phyloP scores from a whole-genome alignment of 2,329 filamentous ascomycete species.

The Arthrobotrys megalospora region DNA sequence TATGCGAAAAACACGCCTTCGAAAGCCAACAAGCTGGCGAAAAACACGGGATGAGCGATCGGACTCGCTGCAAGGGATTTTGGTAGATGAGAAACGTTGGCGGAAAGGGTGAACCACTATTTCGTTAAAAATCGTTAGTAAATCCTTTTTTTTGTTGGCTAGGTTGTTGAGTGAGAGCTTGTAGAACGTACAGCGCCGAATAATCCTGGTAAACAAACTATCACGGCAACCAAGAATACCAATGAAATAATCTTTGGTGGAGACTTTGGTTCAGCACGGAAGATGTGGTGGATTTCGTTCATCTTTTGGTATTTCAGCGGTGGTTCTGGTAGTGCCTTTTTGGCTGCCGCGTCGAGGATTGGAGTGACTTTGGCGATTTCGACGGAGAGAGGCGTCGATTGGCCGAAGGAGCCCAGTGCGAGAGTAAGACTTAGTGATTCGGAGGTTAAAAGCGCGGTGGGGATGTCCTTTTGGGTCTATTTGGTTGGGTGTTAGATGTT shows the following conservation, averaged over 20 bases:
- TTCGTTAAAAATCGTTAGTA: conserved; percentile 12
- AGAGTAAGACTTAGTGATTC: conserved; percentile 83
- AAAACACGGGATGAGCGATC: conserved; percentile 85
- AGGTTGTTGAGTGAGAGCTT: neutral
- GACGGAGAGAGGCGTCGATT: conserved; percentile 80
- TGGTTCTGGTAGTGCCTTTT: conserved; percentile 67
- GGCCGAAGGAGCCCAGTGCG: conserved; percentile 88
- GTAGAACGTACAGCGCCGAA: conserved; percentile 74
- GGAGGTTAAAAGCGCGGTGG: conserved; percentile 81
- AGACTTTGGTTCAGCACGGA: conserved; percentile 83
- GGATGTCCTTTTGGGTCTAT: conserved; percentile 90
- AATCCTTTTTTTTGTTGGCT: too few relatives aligned
- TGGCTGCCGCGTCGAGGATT: conserved; percentile 75
- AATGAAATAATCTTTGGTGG: conserved; percentile 85
- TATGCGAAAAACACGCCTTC: conserved; percentile 96
- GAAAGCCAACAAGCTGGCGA: conserved; percentile 87
- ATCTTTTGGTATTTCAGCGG: conserved; percentile 87
- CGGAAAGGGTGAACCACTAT: conserved; percentile 86
- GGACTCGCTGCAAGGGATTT: conserved; percentile 84
- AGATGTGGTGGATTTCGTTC: conserved; percentile 90
- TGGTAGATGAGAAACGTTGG: conserved; percentile 82
- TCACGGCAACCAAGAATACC: conserved; percentile 80
- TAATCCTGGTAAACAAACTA: conserved; percentile 81
- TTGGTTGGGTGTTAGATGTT: conserved; percentile 10
- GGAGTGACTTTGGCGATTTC: conserved; percentile 71